Evolutionary conservation across 176 grass and related monocot species (phyloP).

Genomic region (Oryza glumipatula): DNA sequence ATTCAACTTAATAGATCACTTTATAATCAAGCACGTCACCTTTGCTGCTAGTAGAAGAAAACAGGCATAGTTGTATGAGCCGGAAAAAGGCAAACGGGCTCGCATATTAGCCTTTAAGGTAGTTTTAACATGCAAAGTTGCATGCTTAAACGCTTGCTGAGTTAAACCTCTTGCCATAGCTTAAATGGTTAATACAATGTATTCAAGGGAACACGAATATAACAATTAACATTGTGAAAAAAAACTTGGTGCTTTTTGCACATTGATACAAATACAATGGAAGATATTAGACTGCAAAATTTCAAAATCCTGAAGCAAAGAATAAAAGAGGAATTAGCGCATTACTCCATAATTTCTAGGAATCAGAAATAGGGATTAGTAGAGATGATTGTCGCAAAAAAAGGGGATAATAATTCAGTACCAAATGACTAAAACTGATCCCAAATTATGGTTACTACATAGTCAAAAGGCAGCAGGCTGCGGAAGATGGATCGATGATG

Average conservation of each 20-base stretch:
- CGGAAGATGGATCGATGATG: constrained; percentile 31
- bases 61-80: too few species aligned
- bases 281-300: background rate
- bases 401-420: constrained; percentile 24
- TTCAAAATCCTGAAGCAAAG: background rate
- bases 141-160: background rate
- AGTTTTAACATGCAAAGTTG: background rate
- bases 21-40: too few species aligned
- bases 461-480: constrained; percentile 39
- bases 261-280: background rate
- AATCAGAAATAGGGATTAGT: background rate
- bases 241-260: background rate
- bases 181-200: background rate
- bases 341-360: background rate
- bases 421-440: constrained; percentile 40
- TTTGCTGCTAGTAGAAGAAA: too few species aligned
- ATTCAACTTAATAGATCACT: too few species aligned
- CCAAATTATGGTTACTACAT: constrained; percentile 45
- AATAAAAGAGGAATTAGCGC: background rate
- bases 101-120: too few species aligned
- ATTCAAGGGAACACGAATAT: background rate
- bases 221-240: background rate
- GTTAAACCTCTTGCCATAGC: background rate
- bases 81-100: too few species aligned
- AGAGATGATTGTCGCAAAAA: background rate